Base-by-base conservation (phyloP, 2,329 filamentous ascomycete genomes). In the Arachnomyces sp. region DNA sequence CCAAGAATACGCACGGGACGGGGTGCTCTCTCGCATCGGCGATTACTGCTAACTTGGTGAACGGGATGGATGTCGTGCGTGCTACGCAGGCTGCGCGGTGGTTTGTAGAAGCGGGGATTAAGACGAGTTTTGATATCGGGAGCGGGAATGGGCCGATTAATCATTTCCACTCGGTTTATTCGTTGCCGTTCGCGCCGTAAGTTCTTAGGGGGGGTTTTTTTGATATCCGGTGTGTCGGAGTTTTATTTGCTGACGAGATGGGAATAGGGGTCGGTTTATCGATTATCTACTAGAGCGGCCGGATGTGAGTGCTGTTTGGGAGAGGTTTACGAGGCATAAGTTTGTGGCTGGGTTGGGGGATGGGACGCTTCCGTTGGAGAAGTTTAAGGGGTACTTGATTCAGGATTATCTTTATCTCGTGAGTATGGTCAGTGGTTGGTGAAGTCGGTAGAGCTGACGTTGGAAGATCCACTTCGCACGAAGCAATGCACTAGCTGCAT, bases 361-460 rank as follows among this genome's bases (percentile, higher is more conserved):
- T 43, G 88, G 87, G 0, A 82, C 76, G 6, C 67, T 96, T 14
- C 82, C 84, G 0, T 51, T 82, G 1, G 76, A 83, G 32, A 81
- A 79, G 0, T 96, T 94, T 70, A 92, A 88, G 60, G 75, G 82
- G 30, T 96, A 95, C 58, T 77, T 96, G 41, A 74, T 92, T 7
- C 90, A 96, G 53, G 90, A 96, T 55, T 95, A 95, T 54, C 71
- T 94, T 3, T 96, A 92, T 55, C 67, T 95, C 32, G 84, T 92
- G 53, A 31, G 71, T 56, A 12, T 13, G 17, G 30, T 28, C 4
- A 18, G 12, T 31, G 17, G 7, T 16, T 25, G 5, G 5, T 15
- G 7, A 14, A n/a, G 6, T 34, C 8, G 34, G 39, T 20, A 38
- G 46, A 13, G 43, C 34, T 17, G 38, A 39, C 15, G 17, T 13